phyloP scores from a whole-genome alignment of 176 grass and related monocot species.

The Bolboschoenus planiculmis region DNA sequence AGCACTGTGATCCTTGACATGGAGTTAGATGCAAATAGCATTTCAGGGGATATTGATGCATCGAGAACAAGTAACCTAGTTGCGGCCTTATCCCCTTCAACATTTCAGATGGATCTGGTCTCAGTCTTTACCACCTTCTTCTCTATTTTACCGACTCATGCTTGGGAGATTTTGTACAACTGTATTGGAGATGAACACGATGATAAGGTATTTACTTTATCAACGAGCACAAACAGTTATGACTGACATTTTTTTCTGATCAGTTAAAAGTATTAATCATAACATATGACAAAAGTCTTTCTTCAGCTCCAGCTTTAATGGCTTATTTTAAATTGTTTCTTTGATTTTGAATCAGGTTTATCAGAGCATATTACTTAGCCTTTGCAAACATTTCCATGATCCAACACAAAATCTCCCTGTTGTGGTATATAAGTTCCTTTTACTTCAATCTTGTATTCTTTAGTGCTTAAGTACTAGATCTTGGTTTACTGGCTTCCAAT shows the following conservation, averaged over 20 bases:
- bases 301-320: not conserved
- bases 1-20: slow-evolving; percentile 58
- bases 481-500: slow-evolving; percentile 13
- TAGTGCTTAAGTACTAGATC: slow-evolving; percentile 3
- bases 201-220: slow-evolving; percentile 46
- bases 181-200: slow-evolving; percentile 53
- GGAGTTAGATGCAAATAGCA: slow-evolving; percentile 64
- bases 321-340: slow-evolving; percentile 26
- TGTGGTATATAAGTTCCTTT: slow-evolving; percentile 55
- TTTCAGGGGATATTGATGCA: slow-evolving; percentile 44
- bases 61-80: slow-evolving; percentile 35
- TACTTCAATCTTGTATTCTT: slow-evolving; percentile 16
- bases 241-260: not conserved
- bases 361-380: slow-evolving; percentile 58
- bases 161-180: slow-evolving; percentile 72
- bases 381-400: slow-evolving; percentile 59
- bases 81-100: slow-evolving; percentile 40
- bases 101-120: slow-evolving; percentile 59
- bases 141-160: slow-evolving; percentile 48
- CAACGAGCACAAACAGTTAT: not conserved
- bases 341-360: slow-evolving; percentile 38
- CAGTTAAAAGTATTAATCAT: not conserved
- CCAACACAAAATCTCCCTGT: slow-evolving; percentile 46
- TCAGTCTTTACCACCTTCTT: slow-evolving; percentile 60
- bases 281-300: not conserved